Base-by-base conservation (phyloP, 2,329 filamentous ascomycete genomes). In the Colletotrichum caudatum region DNA sequence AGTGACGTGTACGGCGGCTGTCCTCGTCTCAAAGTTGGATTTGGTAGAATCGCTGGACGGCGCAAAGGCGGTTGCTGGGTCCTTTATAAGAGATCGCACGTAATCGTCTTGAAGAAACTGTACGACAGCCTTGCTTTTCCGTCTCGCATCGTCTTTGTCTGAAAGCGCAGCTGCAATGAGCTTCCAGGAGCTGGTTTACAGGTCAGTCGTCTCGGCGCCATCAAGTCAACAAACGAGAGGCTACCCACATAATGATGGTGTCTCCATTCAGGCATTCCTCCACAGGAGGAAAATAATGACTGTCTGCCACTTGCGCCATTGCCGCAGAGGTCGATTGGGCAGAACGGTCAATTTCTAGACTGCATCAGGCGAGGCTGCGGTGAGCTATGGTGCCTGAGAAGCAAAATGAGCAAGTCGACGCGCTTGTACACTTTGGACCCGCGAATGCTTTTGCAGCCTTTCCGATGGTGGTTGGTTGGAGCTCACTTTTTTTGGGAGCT, bases 181-280 rank as follows among this genome's bases (percentile, higher is more conserved):
- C 80, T 85, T 88, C 90, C 90, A 91, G 73, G 89, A 90, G 76
- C 89, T 91, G 73, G 41, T n/a, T 62, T 33, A n/a, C 33, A 6
- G 5, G 66, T 63, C 51, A 71, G 69, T 68, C 51, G 70, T 62
- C 62, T 63, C 41, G 59, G 53, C 46, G 59, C 54, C 46, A 53
- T 20, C 48, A 50, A 60, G 50, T 62, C 56, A 59, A 63, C 35
- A 67, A 61, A 60, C n/a, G n/a, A 56, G 5, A 66, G 57, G 65
- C 64, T 73, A 86, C 91, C 80, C 87, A 97, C 93, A 97, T 88
- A 78, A 98, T 86, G 79, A 92, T 88, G 78, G 89, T 89, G 81
- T 95, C 91, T 83, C 94, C 93, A 77, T 89, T 91, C 78, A 98
- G 88, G 84, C 94, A 97, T 80, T 93, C 91, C 82, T 94, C 92